Conservation (phyloP, 1,284 basidiomycete species). For the Lentinus polychrous region DNA sequence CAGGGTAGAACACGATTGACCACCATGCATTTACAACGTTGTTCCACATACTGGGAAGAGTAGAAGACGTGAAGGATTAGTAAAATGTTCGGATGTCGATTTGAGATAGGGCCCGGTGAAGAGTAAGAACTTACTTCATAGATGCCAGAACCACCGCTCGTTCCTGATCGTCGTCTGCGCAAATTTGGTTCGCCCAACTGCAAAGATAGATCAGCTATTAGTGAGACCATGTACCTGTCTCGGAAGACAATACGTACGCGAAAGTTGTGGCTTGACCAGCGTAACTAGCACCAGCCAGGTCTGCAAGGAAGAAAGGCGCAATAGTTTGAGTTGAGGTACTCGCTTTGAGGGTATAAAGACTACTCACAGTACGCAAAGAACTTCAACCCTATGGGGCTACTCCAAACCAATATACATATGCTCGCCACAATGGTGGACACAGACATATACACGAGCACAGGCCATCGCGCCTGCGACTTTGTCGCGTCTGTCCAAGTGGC, state of each 20-base stretch:
- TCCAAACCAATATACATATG: constrained; percentile 53
- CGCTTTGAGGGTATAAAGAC: background rate
- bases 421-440: constrained; percentile 44
- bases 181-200: constrained; percentile 69
- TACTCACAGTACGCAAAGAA: constrained; percentile 63
- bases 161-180: constrained; percentile 60
- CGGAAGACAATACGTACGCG: constrained; percentile 35
- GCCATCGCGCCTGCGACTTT: constrained; percentile 47
- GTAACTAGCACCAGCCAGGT: constrained; percentile 57
- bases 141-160: constrained; percentile 61
- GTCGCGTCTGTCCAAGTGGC: constrained; percentile 54
- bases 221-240: background rate
- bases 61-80: background rate
- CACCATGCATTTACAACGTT: constrained; percentile 68
- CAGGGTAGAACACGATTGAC: constrained; percentile 61
- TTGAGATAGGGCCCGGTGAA: background rate
- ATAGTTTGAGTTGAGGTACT: background rate
- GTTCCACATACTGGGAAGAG: constrained; percentile 50
- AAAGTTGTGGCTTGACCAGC: constrained; percentile 66
- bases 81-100: background rate
- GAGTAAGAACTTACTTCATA: constrained; percentile 45
- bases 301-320: constrained; percentile 26
- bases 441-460: constrained; percentile 60
- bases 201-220: background rate
- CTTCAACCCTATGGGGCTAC: constrained; percentile 47